Evolutionary conservation across 139 green algal species (phyloP), one percentile per base, ranked within the genome.

Genomic region (Coelastrella sp.): DNA sequence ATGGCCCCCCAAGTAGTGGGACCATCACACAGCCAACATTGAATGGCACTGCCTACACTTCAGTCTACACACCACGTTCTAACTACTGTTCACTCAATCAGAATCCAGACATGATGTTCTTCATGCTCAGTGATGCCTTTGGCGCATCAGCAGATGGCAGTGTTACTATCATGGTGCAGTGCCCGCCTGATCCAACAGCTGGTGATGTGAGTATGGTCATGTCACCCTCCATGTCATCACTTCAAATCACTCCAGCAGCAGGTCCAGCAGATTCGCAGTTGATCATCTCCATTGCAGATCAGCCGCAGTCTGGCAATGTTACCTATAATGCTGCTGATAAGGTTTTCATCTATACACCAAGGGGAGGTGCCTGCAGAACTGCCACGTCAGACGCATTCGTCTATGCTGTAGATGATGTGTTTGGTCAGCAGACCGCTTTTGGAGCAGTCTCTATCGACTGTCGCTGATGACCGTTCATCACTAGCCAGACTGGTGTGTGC

Each of bases 101-200:
- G 6, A 1, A 66, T 19, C 48, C 41, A 15, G 75, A 83, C 21
- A 72, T 40, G 35, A 62, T 83, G 51, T 69, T 60, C n/a, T 83
- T 69, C 75, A 59, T 30, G 50, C 34, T 83, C 17, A 38, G 11
- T 13, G 75, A 83, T 21, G 51, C 53, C 9, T 83, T 72, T 21
- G 75, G 75, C 53, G 27, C 30, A 0, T 19, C 50, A 23, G 75
- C 53, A 1, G 75, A 83, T 23, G 75, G 53, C 8, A 71, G 34
- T 41, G 17, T 83, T 34, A 30, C 50, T 3, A 53, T 83, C 34
- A 51, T 19, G 9, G 75, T 83, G 7, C 3, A 37, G 8, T 83
- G 75, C 34, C 75, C 75, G 32, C 21, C 75, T n/a, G 25, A 37
- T 19, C 75, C 75, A 15, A 57, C 30, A 0, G 75, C 75, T 11